Base-by-base conservation (phyloP, 495 filamentous ascomycete genomes). In the Podospora anserina region DNA sequence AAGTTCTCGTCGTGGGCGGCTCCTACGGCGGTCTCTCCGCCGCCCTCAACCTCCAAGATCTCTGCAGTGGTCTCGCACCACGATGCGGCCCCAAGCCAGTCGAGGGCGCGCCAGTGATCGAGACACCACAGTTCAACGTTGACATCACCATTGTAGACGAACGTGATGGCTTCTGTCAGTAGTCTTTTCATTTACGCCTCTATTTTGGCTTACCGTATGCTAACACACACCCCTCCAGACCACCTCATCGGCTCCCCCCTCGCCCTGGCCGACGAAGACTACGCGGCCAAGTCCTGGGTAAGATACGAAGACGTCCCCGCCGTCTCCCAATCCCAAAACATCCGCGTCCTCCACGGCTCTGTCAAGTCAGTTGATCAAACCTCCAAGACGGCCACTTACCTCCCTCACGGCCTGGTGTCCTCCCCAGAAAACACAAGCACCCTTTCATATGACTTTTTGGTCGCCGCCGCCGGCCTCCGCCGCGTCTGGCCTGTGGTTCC, bases 131-230 rank as follows among this genome's bases (percentile, higher is more conserved):
- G 18, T 81, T 88, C 44, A 80, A 83, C 0, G 70, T 91, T 20
- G 80, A 90, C 53, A 87, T 91, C 60, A 91, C 88, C 11, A 80
- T 92, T 9, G 84, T 91, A 5, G 89, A 92, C 71, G 87, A 90
- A 67, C 80, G 87, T 26, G 90, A 92, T 81, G 90, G 90, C 28
- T 90, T 84, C 75, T 91, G 88, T 91, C 72, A 77, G 78, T 70
- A 34, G 6, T 26, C 13, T n/a, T 23, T 32, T 32, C 30, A 7
- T 32, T 32, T 23, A 23, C 6, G 20, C 60, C 32, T 56, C 26
- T 44, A 34, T 64, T 65, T n/a, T 59, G 39, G 15, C 20, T 11
- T 66, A 19, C 15, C 39, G 30, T 3, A 55, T 28, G 44, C 57
- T 59, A 69, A n/a, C 57, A 26, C 39, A 1, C 7, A 23, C 27